These are phyloP conservation scores for Omphalea diandra DNA, from an alignment of 441 rosid genomes.

Conservation along the genomic window DNA sequence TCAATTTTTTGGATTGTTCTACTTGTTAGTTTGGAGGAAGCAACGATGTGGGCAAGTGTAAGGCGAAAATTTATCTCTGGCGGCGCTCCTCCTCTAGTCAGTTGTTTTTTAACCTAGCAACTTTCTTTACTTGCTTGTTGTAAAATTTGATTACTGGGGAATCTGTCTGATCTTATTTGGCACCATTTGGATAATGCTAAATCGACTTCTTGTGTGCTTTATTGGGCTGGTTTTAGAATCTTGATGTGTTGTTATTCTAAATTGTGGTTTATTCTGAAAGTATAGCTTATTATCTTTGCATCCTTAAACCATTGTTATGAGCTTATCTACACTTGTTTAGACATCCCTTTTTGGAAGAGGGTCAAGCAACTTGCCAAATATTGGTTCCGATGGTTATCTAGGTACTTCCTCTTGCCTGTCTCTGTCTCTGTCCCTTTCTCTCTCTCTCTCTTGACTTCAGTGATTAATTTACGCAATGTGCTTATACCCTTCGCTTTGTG, in stretches of 20 bases:
- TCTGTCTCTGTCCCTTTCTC: no score
- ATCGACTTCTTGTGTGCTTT: no score
- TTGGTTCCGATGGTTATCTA: constrained; percentile 14
- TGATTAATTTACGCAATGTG: background rate
- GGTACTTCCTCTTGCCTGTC: no score
- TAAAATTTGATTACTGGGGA: no score
- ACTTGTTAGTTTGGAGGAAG: constrained; percentile 2
- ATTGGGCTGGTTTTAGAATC: no score
- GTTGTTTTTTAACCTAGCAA: constrained; percentile 3
- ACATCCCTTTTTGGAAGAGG: constrained; percentile 21
- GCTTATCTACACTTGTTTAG: constrained; percentile 12
- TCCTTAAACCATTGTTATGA: background rate
- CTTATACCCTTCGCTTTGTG: constrained; percentile 3
- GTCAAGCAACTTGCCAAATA: constrained; percentile 16
- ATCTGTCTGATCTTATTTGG: no score
- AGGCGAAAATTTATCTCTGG: constrained; percentile 30
- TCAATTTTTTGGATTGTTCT: background rate
- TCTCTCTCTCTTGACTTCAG: no score
- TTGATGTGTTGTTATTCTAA: no score
- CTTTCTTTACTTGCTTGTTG: background rate
- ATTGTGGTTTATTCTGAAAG: background rate
- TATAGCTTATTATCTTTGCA: no score
- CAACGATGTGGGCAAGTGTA: constrained; percentile 39
- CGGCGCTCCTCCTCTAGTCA: constrained; percentile 30
- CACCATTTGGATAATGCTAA: no score